phyloP scores from a whole-genome alignment of 1,284 basidiomycete genomes.

The Malassezia equina region DNA sequence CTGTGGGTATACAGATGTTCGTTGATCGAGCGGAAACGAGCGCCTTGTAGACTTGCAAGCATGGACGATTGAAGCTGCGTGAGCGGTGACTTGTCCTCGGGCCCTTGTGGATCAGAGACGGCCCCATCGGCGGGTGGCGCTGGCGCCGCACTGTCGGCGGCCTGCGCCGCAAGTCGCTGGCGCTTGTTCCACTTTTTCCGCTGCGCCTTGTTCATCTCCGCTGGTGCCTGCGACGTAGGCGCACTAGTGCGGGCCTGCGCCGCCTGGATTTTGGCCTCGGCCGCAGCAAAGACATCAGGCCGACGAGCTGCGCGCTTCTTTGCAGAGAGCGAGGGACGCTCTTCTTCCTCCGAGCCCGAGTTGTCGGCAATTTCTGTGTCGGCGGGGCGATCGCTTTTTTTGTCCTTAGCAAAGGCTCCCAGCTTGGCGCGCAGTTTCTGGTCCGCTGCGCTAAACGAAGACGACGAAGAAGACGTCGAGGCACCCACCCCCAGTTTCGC shows the following conservation, averaged over 20 bases:
- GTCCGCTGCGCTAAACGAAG: slow-evolving; percentile 20
- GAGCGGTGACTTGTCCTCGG: slow-evolving; percentile 5
- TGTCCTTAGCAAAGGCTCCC: slow-evolving; percentile 5
- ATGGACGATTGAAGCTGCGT: slow-evolving; percentile 34
- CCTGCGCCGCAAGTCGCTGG: slow-evolving; percentile 16
- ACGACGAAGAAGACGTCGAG: slow-evolving; percentile 10
- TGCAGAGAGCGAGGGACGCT: background rate
- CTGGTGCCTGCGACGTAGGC: slow-evolving; percentile 3
- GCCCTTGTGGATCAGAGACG: background rate
- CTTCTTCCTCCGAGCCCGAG: slow-evolving; percentile 13
- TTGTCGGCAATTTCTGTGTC: background rate
- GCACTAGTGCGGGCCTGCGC: slow-evolving; percentile 7
- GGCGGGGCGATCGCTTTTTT: background rate
- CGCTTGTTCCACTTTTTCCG: slow-evolving; percentile 37
- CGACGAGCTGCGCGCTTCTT: background rate
- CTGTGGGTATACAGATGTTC: slow-evolving; percentile 44
- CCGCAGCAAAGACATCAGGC: slow-evolving; percentile 9
- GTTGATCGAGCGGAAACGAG: slow-evolving; percentile 48
- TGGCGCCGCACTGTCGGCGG: background rate
- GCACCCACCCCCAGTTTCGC: slow-evolving; percentile 36
- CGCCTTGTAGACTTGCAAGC: slow-evolving; percentile 36
- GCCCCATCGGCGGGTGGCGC: background rate
- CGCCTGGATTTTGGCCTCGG: slow-evolving; percentile 17
- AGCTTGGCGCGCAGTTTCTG: slow-evolving; percentile 25
- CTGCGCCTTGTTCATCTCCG: slow-evolving; percentile 32